These are phyloP conservation scores for Artemisia annua DNA, from an alignment of 129 eudicot species.

Conservation along the genomic window DNA sequence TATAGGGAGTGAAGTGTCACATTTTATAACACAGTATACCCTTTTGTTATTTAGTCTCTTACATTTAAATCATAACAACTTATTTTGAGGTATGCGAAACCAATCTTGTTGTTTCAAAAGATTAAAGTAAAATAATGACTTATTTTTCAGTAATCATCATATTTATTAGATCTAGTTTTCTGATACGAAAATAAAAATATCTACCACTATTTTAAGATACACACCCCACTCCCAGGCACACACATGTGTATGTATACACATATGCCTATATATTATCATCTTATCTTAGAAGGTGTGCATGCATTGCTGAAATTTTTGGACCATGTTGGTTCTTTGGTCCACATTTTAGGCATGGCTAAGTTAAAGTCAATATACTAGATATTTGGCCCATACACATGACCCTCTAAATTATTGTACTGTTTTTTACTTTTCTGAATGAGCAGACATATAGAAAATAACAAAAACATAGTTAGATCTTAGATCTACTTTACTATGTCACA, in stretches of 20 bases:
- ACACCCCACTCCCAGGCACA: not conserved
- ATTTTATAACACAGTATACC: not conserved
- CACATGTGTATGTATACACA: not conserved
- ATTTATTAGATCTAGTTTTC: not conserved
- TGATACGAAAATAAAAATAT: no score
- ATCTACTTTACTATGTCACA: not conserved
- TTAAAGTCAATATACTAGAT: conserved; percentile 22
- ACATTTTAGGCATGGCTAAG: conserved; percentile 15
- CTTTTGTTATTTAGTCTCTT: not conserved
- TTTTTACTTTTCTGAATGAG: not conserved
- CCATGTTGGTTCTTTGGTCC: conserved; percentile 35
- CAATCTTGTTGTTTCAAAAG: not conserved
- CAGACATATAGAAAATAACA: not conserved
- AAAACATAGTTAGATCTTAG: not conserved
- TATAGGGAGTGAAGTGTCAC: conserved; percentile 18
- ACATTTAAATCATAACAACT: not conserved
- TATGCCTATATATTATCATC: conserved; percentile 2
- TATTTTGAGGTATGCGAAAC: no score
- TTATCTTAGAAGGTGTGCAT: conserved; percentile 11
- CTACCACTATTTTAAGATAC: no score
- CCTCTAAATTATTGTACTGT: conserved; percentile 12
- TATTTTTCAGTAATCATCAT: not conserved
- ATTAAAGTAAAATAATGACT: not conserved
- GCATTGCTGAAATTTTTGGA: conserved; percentile 26
- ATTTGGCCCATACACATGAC: conserved; percentile 33